Base-by-base conservation (phyloP, 169 alveolate genomes). In the Plasmodium berghei region DNA sequence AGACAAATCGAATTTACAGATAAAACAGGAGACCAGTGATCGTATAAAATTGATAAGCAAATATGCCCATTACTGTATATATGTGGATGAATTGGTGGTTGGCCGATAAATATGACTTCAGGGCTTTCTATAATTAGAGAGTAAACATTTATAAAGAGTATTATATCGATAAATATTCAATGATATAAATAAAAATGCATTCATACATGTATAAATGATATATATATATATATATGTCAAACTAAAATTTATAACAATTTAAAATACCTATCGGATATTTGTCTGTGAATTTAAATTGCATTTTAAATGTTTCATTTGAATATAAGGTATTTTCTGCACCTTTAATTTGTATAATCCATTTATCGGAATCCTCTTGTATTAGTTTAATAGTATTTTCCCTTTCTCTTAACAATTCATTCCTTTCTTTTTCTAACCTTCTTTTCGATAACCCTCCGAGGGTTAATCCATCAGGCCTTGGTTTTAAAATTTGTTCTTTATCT, bases 21-120 rank as follows among this genome's bases (percentile, higher is more conserved):
- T 14, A 93, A 52, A 55, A 92, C 95, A 24, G 95, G 95, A 6
- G 94, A 88, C 95, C 95, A 93, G 18, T 71, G 88, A 42, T 85
- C 92, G 90, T 96, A 96, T 58, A 97, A 87, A 52, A 95, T 96
- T 28, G 97, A 94, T 66, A 97, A 71, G 66, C 99, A 97, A 58
- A 97, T 97, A 85, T 94, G 97, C 9, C 99, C 99, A 92, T 97
- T 97, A 70, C 98, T 96, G 94, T 97, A 97, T 46, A 97, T 96
- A 88, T 97, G 99, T n/a, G 97, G 98, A 71, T 97, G 99, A 12
- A 95, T 96, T 20, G 99, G 99, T 42, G 96, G 93, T 45, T 89
- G 93, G 0, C 97, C 98, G 10, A 95, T 92, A 80, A 97, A 97
- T 18, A 95, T 93, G 9, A 92, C 98, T 93, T 97, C 98, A 16